Conservation (phyloP, 2,329 filamentous ascomycete genomes). For the Fusarium vanettenii region DNA sequence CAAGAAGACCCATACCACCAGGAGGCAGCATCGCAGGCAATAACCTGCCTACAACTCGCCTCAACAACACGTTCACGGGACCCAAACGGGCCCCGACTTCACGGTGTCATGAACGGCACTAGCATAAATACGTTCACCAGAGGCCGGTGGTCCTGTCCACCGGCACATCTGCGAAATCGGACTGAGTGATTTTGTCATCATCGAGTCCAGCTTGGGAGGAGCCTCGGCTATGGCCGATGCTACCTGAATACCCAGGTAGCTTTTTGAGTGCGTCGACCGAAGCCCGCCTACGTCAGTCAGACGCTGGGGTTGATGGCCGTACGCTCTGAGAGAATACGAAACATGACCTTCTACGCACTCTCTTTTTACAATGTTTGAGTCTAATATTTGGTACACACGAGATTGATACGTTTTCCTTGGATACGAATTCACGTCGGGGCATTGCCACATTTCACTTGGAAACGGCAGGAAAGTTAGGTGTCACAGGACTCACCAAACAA, state of each 20-base stretch:
- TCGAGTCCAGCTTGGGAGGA: conserved; percentile 16
- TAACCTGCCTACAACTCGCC: conserved; percentile 10
- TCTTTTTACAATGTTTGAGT: not conserved
- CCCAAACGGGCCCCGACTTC: conserved; percentile 34
- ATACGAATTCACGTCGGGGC: conserved; percentile 3
- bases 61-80: conserved; percentile 42
- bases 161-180: conserved; percentile 33
- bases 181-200: conserved; percentile 23
- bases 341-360: not conserved
- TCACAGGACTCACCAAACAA: conserved; percentile 39
- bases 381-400: conserved; percentile 9
- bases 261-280: not conserved
- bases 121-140: conserved; percentile 48
- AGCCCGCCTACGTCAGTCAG: not conserved
- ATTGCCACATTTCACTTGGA: conserved; percentile 9
- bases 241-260: not conserved
- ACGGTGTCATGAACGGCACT: conserved; percentile 34
- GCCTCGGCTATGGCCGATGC: not conserved
- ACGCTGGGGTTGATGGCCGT: not conserved
- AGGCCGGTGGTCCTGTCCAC: conserved; percentile 26
- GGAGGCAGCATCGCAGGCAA: conserved; percentile 41
- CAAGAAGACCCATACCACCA: conserved; percentile 54
- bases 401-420: not conserved
- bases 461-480: conserved; percentile 30
- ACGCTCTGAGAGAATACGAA: conserved; percentile 16